Evolutionary conservation across 176 grass and related monocot species (phyloP), one percentile per base, ranked within the genome.

Genomic region (Elymus sibiricus): DNA sequence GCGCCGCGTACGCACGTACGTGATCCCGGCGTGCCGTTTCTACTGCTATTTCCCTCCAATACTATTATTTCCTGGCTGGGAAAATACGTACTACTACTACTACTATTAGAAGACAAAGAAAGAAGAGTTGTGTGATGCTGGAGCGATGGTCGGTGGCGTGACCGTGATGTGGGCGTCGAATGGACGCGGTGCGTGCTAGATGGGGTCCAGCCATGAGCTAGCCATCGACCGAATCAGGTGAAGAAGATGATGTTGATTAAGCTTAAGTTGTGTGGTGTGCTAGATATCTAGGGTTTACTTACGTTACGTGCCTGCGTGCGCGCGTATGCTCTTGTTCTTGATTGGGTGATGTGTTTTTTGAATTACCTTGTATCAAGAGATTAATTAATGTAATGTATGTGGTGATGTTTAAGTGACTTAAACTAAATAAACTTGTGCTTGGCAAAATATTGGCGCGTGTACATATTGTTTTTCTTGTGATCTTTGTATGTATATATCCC

Each of bases 361-460:
- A 74, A 82, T 88, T 85, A 56, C 90, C 86, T 91, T 91, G 86
- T 91, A 88, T 91, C 90, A 88, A 88, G 90, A 88, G 6, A 70
- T 56, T 56, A 82, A 56, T 76, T 76, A 74, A 3, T 68, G 37
- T 17, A 11, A 37, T 43, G 11, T 75, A 8, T 81, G 51, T 55
- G 64, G 4, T 55, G 8, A 56, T 82, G 65, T 70, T 70, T 22
- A 26, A 26, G 79, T 69, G 43, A 53, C 12, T 37, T 82, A 10
- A 26, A 55, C 10, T 82, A 37, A 34, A 37, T 53, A 35, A 81
- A 24, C 21, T 22, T 5, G 44, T 55, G 43, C 21, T 82, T 82
- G 29, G 14, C 1, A 24, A 82, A 26, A 38, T 25, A 55, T 38
- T 19, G 16, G 16, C 17, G 44, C n/a, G 5, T 29, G 8, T 43